phyloP scores from a whole-genome alignment of 176 grass and related monocot species.

The Aegilops bicornis region DNA sequence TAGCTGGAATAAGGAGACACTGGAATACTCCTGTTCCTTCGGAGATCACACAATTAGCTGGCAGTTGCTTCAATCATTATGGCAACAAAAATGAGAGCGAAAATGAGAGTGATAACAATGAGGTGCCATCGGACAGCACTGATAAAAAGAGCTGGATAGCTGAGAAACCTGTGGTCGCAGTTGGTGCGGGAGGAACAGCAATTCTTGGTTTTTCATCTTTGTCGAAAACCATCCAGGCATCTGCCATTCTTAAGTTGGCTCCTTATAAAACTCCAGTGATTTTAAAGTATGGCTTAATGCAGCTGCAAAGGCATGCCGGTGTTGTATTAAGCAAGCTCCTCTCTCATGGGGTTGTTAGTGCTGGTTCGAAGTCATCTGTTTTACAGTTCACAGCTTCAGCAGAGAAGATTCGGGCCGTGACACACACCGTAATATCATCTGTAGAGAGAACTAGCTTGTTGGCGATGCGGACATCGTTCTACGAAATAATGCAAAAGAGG shows the following conservation, averaged over 20 bases:
- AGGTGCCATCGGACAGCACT: conserved; percentile 32
- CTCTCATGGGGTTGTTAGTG: conserved; percentile 47
- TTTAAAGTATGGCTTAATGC: conserved; percentile 58
- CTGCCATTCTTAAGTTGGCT: conserved; percentile 70
- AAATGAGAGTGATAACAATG: conserved; percentile 30
- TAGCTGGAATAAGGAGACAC: conserved; percentile 78
- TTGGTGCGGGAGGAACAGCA: conserved; percentile 88
- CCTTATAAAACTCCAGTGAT: conserved; percentile 66
- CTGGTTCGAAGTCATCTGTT: conserved; percentile 52
- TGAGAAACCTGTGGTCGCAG: conserved; percentile 73
- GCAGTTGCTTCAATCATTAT: conserved; percentile 53
- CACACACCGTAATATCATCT: conserved; percentile 74
- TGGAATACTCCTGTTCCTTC: conserved; percentile 69
- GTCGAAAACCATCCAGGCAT: conserved; percentile 73
- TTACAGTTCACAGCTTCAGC: conserved; percentile 67
- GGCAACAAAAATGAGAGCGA: conserved; percentile 32
- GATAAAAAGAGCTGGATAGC: conserved; percentile 58
- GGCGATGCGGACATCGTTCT: conserved; percentile 85
- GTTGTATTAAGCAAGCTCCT: conserved; percentile 61
- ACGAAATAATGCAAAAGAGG: conserved; percentile 96
- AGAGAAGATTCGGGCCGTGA: conserved; percentile 76
- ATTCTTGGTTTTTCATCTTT: conserved; percentile 74
- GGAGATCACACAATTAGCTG: conserved; percentile 55
- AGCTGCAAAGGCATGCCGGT: conserved; percentile 61
- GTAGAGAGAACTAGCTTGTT: conserved; percentile 70